These are phyloP conservation scores for Petunia axillaris DNA, from an alignment of 257 asterid species.

Conservation along the genomic window DNA sequence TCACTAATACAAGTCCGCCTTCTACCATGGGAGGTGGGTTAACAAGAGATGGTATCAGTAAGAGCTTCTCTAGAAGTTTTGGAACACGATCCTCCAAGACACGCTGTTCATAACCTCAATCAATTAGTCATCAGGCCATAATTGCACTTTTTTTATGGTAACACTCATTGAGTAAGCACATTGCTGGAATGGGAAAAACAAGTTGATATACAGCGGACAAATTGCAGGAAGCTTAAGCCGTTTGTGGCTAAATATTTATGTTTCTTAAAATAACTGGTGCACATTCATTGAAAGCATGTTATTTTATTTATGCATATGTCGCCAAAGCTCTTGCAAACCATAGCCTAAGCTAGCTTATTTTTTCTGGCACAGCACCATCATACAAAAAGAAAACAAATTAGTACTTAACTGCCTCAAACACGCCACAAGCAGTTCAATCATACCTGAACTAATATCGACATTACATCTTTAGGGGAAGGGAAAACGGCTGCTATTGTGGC, in stretches of 20 bases:
- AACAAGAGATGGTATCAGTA: constrained; percentile 83
- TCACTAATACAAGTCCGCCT: constrained; percentile 91
- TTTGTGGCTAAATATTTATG: background rate
- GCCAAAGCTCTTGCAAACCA: background rate
- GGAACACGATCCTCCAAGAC: constrained; percentile 96
- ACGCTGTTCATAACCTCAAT: constrained; percentile 56
- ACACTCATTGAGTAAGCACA: background rate
- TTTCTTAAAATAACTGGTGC: background rate
- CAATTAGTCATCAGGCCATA: constrained; percentile 16
- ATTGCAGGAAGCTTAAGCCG: constrained; percentile 12
- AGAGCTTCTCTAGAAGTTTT: constrained; percentile 88
- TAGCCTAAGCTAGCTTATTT: background rate
- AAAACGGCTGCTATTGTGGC: constrained; percentile 95
- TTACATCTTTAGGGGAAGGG: constrained; percentile 97
- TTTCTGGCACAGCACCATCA: background rate
- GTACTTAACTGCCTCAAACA: constrained; percentile 23
- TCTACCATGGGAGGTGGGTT: constrained; percentile 94
- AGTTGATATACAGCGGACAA: background rate
- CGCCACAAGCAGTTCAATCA: constrained; percentile 27
- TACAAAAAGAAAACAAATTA: constrained; percentile 21
- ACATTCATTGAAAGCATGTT: background rate
- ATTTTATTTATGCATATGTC: background rate
- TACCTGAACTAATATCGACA: constrained; percentile 99
- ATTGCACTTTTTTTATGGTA: background rate
- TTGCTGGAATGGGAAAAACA: background rate